Evolutionary conservation across 2,329 filamentous ascomycete species (phyloP), one percentile per base, ranked within the genome.

Genomic region (Aspergillus tamarii): DNA sequence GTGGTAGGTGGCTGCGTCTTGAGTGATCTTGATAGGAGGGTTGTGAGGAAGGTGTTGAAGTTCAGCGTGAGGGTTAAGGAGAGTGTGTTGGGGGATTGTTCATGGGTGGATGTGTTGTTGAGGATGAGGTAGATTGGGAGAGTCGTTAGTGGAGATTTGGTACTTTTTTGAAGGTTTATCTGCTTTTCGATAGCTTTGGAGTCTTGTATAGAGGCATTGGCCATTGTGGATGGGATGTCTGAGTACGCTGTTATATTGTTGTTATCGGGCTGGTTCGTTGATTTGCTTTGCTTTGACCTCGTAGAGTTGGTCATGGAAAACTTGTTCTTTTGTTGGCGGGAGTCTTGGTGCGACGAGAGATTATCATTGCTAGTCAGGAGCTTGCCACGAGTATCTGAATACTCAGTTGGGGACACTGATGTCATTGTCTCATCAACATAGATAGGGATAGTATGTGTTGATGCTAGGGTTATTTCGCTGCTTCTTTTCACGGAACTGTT

Each of bases 301-400:
- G 19, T 9, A 16, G 48, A 32, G 16, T 34, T 12, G 9, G 19
- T n/a, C 9, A 19, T 10, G 7, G 19, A 21, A 3, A 3, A 19
- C 4, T 6, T n/a, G 16, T 12, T 28, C 60, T 61, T 61, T 34
- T 60, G 59, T 32, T 75, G 64, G 10, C 52, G 61, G 11, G 10
- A 19, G 11, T 23, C 48, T 54, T 62, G 61, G 50, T 64, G 61
- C 11, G 63, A 66, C 7, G 72, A 70, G 5, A 73, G 46, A 21
- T 75, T 76, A 0, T 63, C 56, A 19, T 71, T 74, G 9, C 67
- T 66, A 8, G 64, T 61, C 9, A 76, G 52, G 1, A 67, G 32
- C 19, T 64, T 66, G 0, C 34, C 52, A 9, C 62, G 19, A 19
- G 14, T 14, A 8, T 46, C 16, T 19, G 50, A 19, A 2, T 21